Evolutionary conservation across 495 filamentous ascomycete species (phyloP).

Genomic region (Lepidopterella palustris): DNA sequence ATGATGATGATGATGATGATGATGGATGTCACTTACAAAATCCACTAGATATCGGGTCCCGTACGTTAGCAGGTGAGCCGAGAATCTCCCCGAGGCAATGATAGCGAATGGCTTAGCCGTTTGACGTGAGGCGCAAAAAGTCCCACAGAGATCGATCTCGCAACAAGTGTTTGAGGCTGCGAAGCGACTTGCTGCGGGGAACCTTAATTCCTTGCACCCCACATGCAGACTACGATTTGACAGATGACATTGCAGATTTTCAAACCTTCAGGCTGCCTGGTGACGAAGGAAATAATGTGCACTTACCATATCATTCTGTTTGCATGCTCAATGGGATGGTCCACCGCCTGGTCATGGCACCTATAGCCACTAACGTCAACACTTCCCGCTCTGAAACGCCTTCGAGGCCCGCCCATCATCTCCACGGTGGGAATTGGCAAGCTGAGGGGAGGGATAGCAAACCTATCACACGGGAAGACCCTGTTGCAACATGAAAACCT

Average conservation of each 20-base stretch:
- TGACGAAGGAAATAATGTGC: neutral
- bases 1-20: too few relatives aligned
- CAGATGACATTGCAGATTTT: conserved; percentile 6
- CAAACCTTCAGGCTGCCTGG: neutral
- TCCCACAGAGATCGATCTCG: neutral
- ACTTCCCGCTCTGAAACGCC: neutral
- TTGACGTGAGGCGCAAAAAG: neutral
- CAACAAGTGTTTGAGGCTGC: neutral
- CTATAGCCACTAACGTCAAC: conserved; percentile 28
- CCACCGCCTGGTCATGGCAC: conserved; percentile 69
- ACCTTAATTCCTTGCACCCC: neutral
- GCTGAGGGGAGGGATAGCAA: conserved; percentile 17
- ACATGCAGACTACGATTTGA: too few relatives aligned
- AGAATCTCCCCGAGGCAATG: conserved; percentile 39
- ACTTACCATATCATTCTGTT: conserved; percentile 78
- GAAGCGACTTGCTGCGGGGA: neutral
- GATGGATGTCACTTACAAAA: conserved; percentile 13
- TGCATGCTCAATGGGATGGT: conserved; percentile 76
- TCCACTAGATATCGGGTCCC: conserved; percentile 7
- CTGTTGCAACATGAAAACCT: conserved; percentile 58
- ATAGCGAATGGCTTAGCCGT: conserved; percentile 34
- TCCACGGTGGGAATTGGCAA: neutral
- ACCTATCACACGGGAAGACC: conserved; percentile 73
- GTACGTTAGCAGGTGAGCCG: conserved; percentile 7
- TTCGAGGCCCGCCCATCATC: conserved; percentile 2